Evolutionary conservation across 1,284 basidiomycete species (phyloP).

Genomic region (Ganoderma meredithae): DNA sequence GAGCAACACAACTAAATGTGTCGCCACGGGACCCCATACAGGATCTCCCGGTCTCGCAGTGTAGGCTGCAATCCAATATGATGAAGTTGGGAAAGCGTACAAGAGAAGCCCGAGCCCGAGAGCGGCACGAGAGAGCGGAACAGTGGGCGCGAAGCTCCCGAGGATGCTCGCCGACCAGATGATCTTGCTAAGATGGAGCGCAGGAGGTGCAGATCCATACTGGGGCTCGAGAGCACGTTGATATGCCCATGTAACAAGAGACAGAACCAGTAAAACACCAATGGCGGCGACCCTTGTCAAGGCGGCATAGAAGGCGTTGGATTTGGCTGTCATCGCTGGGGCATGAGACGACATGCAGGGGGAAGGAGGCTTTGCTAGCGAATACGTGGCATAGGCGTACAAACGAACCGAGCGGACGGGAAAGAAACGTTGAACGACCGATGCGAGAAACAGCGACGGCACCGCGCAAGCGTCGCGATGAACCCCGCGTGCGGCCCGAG

Average conservation of each 20-base stretch:
- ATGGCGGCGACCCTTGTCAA: slow-evolving; percentile 36
- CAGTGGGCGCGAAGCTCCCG: slow-evolving; percentile 47
- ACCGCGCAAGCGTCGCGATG: too few relatives aligned
- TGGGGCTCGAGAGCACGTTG: slow-evolving; percentile 62
- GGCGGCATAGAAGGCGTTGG: slow-evolving; percentile 30
- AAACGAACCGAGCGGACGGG: slow-evolving; percentile 6
- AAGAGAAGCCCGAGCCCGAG: slow-evolving; percentile 54
- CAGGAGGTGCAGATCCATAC: slow-evolving; percentile 62
- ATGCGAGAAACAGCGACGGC: neutral
- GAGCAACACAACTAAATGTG: slow-evolving; percentile 61
- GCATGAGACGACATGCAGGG: slow-evolving; percentile 28
- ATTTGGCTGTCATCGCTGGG: slow-evolving; percentile 20
- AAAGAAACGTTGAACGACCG: slow-evolving; percentile 8
- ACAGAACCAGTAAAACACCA: slow-evolving; percentile 47
- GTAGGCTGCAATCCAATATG: slow-evolving; percentile 67
- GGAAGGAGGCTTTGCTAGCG: slow-evolving; percentile 11
- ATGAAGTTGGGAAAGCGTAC: slow-evolving; percentile 63
- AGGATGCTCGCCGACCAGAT: slow-evolving; percentile 48
- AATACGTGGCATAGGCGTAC: slow-evolving; percentile 21
- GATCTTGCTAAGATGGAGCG: slow-evolving; percentile 53
- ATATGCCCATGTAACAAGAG: slow-evolving; percentile 61
- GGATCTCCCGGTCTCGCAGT: slow-evolving; percentile 60
- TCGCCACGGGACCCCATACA: slow-evolving; percentile 62
- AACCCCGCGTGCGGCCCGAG: slow-evolving; percentile 9
- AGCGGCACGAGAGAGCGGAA: slow-evolving; percentile 41